These are phyloP conservation scores for Cercophora sp. DNA, from an alignment of 495 filamentous ascomycete genomes.

Conservation along the genomic window DNA sequence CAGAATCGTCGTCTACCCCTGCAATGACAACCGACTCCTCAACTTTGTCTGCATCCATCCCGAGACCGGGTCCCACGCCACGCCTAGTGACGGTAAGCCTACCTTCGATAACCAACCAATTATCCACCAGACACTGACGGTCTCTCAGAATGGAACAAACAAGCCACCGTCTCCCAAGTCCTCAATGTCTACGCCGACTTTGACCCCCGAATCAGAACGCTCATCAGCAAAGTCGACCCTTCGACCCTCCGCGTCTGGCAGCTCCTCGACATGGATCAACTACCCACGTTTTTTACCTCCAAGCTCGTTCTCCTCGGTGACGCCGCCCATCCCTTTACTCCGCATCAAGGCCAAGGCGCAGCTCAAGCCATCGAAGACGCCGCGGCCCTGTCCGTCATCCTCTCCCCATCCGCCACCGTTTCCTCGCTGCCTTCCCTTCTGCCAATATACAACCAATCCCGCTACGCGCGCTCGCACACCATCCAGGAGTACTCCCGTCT, in stretches of 20 bases:
- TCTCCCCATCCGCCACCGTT: conserved; percentile 39
- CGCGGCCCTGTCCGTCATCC: conserved; percentile 48
- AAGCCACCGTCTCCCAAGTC: conserved; percentile 42
- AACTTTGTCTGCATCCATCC: conserved; percentile 62
- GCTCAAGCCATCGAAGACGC: conserved; percentile 60
- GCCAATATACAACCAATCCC: conserved; percentile 49
- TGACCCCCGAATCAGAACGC: conserved; percentile 38
- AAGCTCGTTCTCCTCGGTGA: conserved; percentile 55
- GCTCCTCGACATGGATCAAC: conserved; percentile 53
- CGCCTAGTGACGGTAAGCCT: conserved; percentile 21
- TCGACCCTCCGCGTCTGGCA: conserved; percentile 53
- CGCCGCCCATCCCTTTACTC: conserved; percentile 60
- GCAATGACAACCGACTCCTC: conserved; percentile 48
- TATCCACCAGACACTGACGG: not conserved
- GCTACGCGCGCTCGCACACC: conserved; percentile 49
- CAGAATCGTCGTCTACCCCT: conserved; percentile 58
- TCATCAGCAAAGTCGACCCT: conserved; percentile 48
- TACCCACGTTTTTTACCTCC: conserved; percentile 51
- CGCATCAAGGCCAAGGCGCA: conserved; percentile 53
- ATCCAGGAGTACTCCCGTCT: conserved; percentile 54
- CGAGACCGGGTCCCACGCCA: conserved; percentile 33
- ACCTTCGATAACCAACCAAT: not conserved
- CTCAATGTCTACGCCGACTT: conserved; percentile 50
- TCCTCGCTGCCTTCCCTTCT: conserved; percentile 46
- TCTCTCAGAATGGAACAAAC: conserved; percentile 43